Evolutionary conservation across 1,284 basidiomycete genomes (phyloP).

Genomic region (Meira miltonrushii): DNA sequence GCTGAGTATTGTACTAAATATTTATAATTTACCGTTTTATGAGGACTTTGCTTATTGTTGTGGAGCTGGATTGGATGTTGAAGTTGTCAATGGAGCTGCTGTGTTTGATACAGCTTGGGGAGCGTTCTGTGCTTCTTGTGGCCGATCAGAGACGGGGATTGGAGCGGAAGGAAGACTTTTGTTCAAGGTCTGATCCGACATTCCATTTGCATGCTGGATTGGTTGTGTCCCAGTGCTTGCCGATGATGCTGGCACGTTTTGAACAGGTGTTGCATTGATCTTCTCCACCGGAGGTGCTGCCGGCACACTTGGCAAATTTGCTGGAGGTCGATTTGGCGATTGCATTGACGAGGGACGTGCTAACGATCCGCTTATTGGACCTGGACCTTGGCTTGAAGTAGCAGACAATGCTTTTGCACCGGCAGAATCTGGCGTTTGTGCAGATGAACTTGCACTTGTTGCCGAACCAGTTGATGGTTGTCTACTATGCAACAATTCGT

Average conservation of each 20-base stretch:
- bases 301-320: neutral
- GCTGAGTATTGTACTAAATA: neutral
- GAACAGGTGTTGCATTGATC: neutral
- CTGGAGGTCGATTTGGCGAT: neutral
- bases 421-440: no score
- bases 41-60: constrained; percentile 1
- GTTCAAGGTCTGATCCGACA: no score
- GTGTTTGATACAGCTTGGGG: neutral
- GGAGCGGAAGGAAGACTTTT: no score
- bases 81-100: neutral
- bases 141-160: neutral
- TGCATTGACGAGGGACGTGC: neutral
- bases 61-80: neutral
- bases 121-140: neutral
- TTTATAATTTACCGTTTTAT: neutral
- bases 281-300: neutral
- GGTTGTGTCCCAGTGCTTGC: no score
- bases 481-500: no score
- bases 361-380: neutral
- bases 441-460: no score
- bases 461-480: no score
- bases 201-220: no score
- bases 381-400: neutral
- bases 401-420: no score
- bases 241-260: neutral